Conservation (phyloP, 768 basidiomycete species). For the Lyophyllum decastes region DNA sequence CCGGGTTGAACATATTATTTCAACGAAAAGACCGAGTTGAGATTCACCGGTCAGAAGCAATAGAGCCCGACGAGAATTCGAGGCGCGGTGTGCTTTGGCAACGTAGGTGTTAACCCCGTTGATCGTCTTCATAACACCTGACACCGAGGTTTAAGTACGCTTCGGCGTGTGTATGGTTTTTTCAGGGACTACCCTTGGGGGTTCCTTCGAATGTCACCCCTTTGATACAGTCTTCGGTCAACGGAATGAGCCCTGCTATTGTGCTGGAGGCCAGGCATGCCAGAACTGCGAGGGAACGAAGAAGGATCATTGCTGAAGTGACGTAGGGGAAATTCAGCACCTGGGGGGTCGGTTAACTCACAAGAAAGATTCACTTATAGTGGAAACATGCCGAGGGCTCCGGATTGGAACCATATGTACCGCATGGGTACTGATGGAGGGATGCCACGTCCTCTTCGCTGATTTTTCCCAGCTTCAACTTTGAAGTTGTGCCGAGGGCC, state of each 20-base stretch:
- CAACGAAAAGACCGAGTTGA: not conserved
- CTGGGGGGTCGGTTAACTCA: not conserved
- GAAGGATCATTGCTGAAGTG: not conserved
- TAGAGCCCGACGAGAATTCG: conserved; percentile 11
- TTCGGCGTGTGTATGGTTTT: not conserved
- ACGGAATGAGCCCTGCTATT: conserved; percentile 8
- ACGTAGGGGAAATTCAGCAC: not conserved
- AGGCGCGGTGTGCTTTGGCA: conserved; percentile 6
- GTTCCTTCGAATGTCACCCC: conserved; percentile 18
- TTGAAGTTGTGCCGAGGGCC: not conserved
- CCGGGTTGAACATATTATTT: not conserved
- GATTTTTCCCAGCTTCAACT: not conserved
- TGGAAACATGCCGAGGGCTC: not conserved
- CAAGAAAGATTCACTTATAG: not conserved
- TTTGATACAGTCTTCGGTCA: conserved; percentile 16
- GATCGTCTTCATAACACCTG: conserved; percentile 13
- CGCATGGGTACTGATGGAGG: not conserved
- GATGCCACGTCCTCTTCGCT: not conserved
- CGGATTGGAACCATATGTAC: not conserved
- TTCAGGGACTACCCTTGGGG: conserved; percentile 6
- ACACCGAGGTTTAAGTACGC: not conserved
- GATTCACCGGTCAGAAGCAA: conserved; percentile 14
- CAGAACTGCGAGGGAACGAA: conserved; percentile 6
- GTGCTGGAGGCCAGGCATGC: not conserved
- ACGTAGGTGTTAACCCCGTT: conserved; percentile 18